Conservation (phyloP, 2,329 filamentous ascomycete genomes). For the Neocatenulostroma microsporum region DNA sequence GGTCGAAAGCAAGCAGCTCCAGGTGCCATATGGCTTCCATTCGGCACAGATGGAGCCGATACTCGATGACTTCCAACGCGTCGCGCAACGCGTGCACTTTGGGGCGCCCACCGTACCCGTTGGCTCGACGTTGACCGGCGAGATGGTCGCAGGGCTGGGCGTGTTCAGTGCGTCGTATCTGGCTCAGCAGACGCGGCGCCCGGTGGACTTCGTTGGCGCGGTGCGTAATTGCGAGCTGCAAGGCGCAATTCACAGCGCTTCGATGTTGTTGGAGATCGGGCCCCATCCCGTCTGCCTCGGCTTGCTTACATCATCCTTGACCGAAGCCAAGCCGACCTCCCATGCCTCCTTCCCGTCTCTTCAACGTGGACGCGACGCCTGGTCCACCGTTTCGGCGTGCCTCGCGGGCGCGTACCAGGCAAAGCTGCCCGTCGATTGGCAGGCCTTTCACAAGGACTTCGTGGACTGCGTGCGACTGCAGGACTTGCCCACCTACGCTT, state of each 20-base stretch:
- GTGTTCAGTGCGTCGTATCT: conserved; percentile 19
- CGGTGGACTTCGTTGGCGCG: conserved; percentile 31
- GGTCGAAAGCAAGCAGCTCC: not conserved
- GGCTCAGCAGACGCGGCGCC: conserved; percentile 27
- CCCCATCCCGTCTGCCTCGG: no score
- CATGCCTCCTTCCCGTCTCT: no score
- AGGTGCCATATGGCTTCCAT: conserved; percentile 27
- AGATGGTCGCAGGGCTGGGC: conserved; percentile 16
- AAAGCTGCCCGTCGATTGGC: no score
- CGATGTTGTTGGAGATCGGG: no score
- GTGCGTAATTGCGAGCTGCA: conserved; percentile 13
- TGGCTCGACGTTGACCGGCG: conserved; percentile 22
- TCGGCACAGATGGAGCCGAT: conserved; percentile 26
- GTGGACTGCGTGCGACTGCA: no score
- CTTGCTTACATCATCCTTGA: no score
- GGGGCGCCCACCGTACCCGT: conserved; percentile 24
- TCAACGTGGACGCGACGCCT: no score
- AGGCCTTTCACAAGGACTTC: no score
- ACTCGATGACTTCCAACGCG: conserved; percentile 17
- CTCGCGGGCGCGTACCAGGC: no score
- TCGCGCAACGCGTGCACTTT: conserved; percentile 15
- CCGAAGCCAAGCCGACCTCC: no score
- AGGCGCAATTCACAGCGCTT: conserved; percentile 4
- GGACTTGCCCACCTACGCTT: no score
- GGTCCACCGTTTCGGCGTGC: no score